These are phyloP conservation scores for Candida morakotiae DNA, from an alignment of 805 yeast species.

Conservation along the genomic window DNA sequence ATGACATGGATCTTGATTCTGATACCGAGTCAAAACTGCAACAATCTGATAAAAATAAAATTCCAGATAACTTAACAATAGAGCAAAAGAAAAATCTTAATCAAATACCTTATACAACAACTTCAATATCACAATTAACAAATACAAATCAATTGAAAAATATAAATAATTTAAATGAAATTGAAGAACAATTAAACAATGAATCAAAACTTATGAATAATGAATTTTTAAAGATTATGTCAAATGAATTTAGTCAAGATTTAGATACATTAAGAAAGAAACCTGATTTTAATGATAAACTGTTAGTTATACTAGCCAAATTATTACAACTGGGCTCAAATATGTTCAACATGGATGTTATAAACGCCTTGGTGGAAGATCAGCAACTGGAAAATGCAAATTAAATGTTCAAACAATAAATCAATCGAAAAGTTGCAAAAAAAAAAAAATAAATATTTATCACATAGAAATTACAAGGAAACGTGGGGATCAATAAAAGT, in stretches of 20 bases:
- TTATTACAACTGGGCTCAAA: slow-evolving; percentile 55
- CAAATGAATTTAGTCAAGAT: slow-evolving; percentile 57
- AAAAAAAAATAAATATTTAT: not conserved
- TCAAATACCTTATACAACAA: slow-evolving; percentile 22
- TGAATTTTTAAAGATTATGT: slow-evolving; percentile 52
- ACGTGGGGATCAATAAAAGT: too few species aligned
- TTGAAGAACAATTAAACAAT: slow-evolving; percentile 7
- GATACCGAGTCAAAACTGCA: slow-evolving; percentile 17
- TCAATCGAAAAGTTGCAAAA: too few species aligned
- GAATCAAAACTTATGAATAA: slow-evolving; percentile 40
- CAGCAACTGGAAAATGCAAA: too few species aligned
- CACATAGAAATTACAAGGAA: too few species aligned
- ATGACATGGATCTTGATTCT: slow-evolving; percentile 26
- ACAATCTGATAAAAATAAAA: slow-evolving; percentile 4
- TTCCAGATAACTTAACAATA: slow-evolving; percentile 17
- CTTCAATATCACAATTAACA: slow-evolving; percentile 13
- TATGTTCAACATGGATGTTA: slow-evolving; percentile 54
- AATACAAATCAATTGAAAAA: slow-evolving; percentile 13
- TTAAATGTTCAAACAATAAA: too few species aligned
- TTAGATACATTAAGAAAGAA: slow-evolving; percentile 55
- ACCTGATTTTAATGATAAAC: slow-evolving; percentile 57
- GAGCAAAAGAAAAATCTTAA: slow-evolving; percentile 17
- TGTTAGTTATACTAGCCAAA: slow-evolving; percentile 54
- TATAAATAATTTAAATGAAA: slow-evolving; percentile 11
- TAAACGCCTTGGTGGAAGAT: slow-evolving; percentile 26